Evolutionary conservation across 164 flowering plant species (phyloP).

Genomic region (Kingdonia uniflora): DNA sequence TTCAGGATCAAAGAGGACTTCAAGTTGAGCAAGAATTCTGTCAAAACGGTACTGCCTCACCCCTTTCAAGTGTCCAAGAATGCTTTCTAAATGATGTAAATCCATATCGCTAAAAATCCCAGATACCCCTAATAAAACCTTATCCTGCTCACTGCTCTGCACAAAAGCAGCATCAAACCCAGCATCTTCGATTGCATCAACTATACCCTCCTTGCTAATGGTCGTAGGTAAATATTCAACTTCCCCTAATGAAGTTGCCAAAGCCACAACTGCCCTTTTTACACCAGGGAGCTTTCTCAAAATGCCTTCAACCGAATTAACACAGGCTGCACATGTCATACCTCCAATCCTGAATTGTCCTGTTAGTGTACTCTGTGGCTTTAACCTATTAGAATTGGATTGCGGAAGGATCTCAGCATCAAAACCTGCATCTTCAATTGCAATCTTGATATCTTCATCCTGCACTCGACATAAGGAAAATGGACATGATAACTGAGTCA

Average conservation of each 20-base stretch:
- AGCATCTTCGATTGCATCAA: conserved; percentile 89
- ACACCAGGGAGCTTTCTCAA: conserved; percentile 77
- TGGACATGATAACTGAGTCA: neutral
- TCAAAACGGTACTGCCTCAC: conserved; percentile 56
- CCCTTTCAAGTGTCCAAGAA: conserved; percentile 53
- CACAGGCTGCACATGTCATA: conserved; percentile 99
- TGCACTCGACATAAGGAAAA: conserved; percentile 14
- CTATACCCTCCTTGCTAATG: conserved; percentile 70
- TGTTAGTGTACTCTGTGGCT: conserved; percentile 29
- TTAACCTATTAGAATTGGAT: conserved; percentile 19
- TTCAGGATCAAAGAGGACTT: conserved; percentile 80
- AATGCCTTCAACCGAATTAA: conserved; percentile 89
- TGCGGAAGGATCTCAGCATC: conserved; percentile 84
- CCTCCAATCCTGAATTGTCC: conserved; percentile 96
- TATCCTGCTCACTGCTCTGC: conserved; percentile 83
- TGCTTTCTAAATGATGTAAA: conserved; percentile 45
- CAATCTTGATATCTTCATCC: conserved; percentile 77
- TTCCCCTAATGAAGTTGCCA: conserved; percentile 87
- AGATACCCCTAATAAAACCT: conserved; percentile 38
- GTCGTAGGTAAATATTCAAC: conserved; percentile 82
- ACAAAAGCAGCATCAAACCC: conserved; percentile 86
- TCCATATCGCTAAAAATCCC: conserved; percentile 60
- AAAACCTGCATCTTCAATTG: conserved; percentile 97
- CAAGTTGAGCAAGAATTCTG: conserved; percentile 36
- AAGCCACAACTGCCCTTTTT: conserved; percentile 75